Conservation (phyloP, 106 monocot genomes). For the Dendrobium huoshanense region DNA sequence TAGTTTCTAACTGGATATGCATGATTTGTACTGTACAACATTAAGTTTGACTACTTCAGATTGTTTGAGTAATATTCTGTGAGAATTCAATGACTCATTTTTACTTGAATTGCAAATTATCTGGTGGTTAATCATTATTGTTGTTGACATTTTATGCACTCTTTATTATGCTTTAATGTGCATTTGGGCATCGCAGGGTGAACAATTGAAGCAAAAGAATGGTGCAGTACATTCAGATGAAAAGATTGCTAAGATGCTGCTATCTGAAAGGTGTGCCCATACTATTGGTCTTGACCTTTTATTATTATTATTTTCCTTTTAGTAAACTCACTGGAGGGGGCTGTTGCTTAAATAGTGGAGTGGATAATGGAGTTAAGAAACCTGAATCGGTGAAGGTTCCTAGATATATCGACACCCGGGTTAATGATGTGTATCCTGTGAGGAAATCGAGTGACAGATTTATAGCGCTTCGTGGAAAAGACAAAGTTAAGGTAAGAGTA, state of each 20-base stretch:
- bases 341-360: constrained; percentile 4
- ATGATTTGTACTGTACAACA: background rate
- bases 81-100: background rate
- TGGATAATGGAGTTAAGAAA: constrained; percentile 15
- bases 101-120: background rate
- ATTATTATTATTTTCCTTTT: background rate
- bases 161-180: background rate
- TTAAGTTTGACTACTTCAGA: background rate
- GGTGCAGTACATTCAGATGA: constrained; percentile 12
- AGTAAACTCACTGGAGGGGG: background rate
- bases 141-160: background rate
- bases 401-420: constrained; percentile 46
- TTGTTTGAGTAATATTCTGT: background rate
- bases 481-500: constrained; percentile 30
- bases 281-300: background rate
- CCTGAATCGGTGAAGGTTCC: constrained; percentile 30
- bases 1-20: background rate
- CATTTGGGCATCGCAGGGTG: constrained; percentile 30
- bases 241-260: background rate
- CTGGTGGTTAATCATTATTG: background rate
- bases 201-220: constrained; percentile 55
- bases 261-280: constrained; percentile 22
- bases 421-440: constrained; percentile 49
- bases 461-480: constrained; percentile 36
- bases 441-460: constrained; percentile 57